A percentile compares a stretch with the other conserved stretches of the same genome.
These are phyloP conservation scores for Spathaspora passalidarum DNA, from an alignment of 805 yeast genomes.

Conservation along the genomic window DNA sequence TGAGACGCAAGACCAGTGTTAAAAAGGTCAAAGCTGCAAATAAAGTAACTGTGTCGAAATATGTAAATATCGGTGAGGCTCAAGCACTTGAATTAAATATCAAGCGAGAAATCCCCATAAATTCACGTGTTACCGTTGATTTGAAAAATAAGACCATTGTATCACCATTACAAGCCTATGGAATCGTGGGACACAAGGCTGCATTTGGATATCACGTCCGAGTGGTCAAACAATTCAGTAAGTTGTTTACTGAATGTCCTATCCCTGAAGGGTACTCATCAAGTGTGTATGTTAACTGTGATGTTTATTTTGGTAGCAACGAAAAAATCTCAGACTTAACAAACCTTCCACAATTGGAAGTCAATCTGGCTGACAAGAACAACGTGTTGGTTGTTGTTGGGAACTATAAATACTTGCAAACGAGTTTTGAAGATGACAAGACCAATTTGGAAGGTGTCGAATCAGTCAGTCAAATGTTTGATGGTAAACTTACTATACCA, in stretches of 20 bases:
- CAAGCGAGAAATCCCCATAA: conserved; percentile 62
- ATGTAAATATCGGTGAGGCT: conserved; percentile 70
- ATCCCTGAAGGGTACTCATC: conserved; percentile 65
- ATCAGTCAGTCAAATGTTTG: conserved; percentile 64
- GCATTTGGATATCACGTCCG: conserved; percentile 77
- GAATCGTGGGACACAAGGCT: conserved; percentile 54
- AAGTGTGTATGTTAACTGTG: conserved; percentile 63
- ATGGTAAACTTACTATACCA: conserved; percentile 55
- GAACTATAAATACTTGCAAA: conserved; percentile 54
- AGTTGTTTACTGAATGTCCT: conserved; percentile 68
- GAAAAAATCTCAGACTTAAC: conserved; percentile 15
- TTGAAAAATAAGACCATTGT: conserved; percentile 58
- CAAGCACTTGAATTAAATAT: conserved; percentile 54
- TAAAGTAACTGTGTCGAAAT: conserved; percentile 60
- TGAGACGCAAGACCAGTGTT: conserved; percentile 24
- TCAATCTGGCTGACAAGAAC: conserved; percentile 15
- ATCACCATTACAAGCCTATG: conserved; percentile 70
- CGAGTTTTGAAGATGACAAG: conserved; percentile 51
- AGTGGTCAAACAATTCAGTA: conserved; percentile 55
- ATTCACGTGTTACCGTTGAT: conserved; percentile 82
- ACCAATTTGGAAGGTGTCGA: conserved; percentile 51
- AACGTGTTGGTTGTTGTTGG: conserved; percentile 58
- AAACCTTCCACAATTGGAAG: not conserved
- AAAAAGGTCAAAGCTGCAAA: conserved; percentile 30
- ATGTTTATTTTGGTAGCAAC: conserved; percentile 49